Base-by-base conservation (phyloP, 108 stramenopile genomes). In the Poteriospumella lacustris region DNA sequence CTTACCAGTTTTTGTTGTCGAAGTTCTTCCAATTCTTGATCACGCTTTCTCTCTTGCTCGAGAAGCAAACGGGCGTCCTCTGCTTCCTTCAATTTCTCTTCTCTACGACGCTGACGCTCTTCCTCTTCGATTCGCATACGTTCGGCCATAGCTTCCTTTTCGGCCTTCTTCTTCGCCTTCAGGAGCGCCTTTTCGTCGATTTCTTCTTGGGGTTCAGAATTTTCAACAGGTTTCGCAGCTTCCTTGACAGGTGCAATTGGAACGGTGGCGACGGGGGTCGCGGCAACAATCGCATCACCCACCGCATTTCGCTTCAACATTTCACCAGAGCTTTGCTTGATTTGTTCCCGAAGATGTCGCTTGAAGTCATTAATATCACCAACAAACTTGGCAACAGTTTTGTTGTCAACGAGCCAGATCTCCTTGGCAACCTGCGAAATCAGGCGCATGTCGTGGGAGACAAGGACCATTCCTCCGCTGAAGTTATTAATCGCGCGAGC, bases 401-500 rank as follows among this genome's bases (percentile, higher is more conserved):
- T 91, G 76, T 95, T 79, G 81, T 97, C 95, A 82, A 95, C 96
- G 44, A 97, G 83, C 82, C 95, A 97, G 76, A 99, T 96, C 84
- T 97, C 92, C 70, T 97, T 88, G 28, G 94, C 96, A 38, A 95
- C 95, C 77, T 97, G 95, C 5, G 93, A 92, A 62, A 99, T 99
- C 81, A 99, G 89, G 56, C 96, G 85, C 93, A 97, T 97, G 86
- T 99, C 98, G 89, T 99, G 98, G 44, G 88, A 89, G 75, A 99
- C 96, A 84, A 99, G 91, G 59, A 97, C 78, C 29, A 99, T 95
- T n/a, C 98, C 98, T 41, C 98, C 98, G 84, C 91, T 81, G 86
- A 97, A 99, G 36, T 88, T 90, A 77, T 97, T 97, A 69, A 99
- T 89, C 79, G 95, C 96, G 24, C 86, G 80, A 3, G 96, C 96